Conservation (phyloP, 2,329 filamentous ascomycete genomes). For the Aspergillus neotritici region DNA sequence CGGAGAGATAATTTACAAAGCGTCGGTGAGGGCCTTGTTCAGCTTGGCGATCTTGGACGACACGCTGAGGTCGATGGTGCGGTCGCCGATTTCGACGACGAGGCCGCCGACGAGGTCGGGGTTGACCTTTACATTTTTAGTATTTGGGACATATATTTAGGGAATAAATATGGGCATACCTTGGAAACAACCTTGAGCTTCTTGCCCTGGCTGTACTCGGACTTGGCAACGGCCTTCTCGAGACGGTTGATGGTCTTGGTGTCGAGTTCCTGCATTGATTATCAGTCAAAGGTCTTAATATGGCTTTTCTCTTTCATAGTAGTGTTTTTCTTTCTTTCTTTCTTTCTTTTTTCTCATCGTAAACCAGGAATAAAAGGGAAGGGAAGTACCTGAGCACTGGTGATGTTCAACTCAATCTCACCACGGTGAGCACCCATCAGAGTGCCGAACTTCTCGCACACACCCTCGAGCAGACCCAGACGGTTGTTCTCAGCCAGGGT, state of each 20-base stretch:
- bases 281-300: too few species aligned
- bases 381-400: conserved; percentile 69
- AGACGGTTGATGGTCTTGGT: conserved; percentile 77
- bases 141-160: conserved; percentile 7
- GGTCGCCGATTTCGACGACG: conserved; percentile 92
- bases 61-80: conserved; percentile 95
- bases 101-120: conserved; percentile 90
- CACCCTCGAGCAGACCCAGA: conserved; percentile 71
- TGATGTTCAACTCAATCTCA: conserved; percentile 89
- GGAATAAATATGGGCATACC: conserved; percentile 54
- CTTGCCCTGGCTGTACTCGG: conserved; percentile 82
- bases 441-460: conserved; percentile 79
- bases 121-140: conserved; percentile 61
- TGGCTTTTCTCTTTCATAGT: too few species aligned
- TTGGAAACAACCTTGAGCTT: conserved; percentile 96
- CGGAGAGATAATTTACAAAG: conserved; percentile 66
- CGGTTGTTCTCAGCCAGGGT: conserved; percentile 97
- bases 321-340: not conserved
- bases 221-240: conserved; percentile 84
- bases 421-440: conserved; percentile 85
- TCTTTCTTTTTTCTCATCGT: not conserved
- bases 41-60: conserved; percentile 92
- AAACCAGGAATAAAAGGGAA: not conserved
- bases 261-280: conserved; percentile 64
- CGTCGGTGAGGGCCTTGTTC: conserved; percentile 98